Evolutionary conservation across 148 eudicot genomes (phyloP), one percentile per base, ranked within the genome.

Genomic region (Spergularia marina): DNA sequence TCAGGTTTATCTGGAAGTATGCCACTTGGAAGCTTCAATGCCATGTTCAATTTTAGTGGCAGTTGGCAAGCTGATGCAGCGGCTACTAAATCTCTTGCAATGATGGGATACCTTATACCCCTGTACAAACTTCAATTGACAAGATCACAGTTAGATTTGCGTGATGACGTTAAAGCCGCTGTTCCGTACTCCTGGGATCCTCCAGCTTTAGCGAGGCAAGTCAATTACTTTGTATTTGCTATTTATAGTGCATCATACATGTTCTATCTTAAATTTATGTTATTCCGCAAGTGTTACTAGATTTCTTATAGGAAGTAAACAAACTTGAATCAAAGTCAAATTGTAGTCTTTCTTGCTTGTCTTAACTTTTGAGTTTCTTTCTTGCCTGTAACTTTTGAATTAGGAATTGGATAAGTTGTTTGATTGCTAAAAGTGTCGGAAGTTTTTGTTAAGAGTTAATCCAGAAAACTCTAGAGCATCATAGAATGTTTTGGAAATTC

Each of bases 171-270:
- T 70, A 95, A 89, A 82, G 91, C 85, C 69, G 94, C 87, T 71
- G 92, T 94, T 83, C 97, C 98, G 16, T 83, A 89, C 73, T 86
- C 96, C 75, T 95, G 97, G 98, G 95, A 95, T 82, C 98, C 97
- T 60, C 91, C 98, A 54, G 87, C 98, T 76, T 84, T 95, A 82
- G 97, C 98, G 77, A 95, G 98, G 98, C 86, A 87, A 81, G 83
- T 79, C 61, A 11, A 69, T 61, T 58, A 62, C 49, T 73, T 53
- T 62, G 13, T 40, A 6, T 13, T 44, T 68, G 18, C 49, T 73
- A 12, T 73, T 25, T 47, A 11, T 77, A 5, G 13, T 70, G 18
- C 36, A 30, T 30, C 36, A 30, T 14, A 53, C 23, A 40, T 18
- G 10, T 13, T 6, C 18, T 76, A 52, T 23, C 13, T 70, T 51